Evolutionary conservation across 1,284 basidiomycete species (phyloP), one percentile per base, ranked within the genome.

Genomic region (Boletus smithii): DNA sequence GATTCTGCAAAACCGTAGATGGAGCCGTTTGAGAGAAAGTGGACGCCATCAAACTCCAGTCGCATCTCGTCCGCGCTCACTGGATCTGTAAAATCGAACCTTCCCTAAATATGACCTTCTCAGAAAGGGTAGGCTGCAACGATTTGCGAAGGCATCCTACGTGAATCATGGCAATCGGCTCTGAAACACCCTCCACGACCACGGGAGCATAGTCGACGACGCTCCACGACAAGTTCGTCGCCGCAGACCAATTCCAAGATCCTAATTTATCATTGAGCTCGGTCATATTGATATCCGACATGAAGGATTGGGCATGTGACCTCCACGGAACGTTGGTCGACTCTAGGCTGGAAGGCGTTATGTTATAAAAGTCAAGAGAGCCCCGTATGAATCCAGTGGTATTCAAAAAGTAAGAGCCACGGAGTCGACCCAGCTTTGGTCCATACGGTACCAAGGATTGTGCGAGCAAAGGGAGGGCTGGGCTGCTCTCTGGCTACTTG

Each of bases 31-130:
- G 77, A 70, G 8, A 86, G 56, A 59, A 89, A 82, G 67, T 93
- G 91, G 11, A 94, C 73, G 3, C 88, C 91, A 60, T 86, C 82
- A 53, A 90, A 80, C 49, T 88, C 83, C 3, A 89, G 67, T 27
- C 77, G 72, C 31, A 88, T 63, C 45, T 85, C 82, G 29, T 81
- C 79, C 0, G 70, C 66, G 7, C 66, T 74, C 14, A 65, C 63
- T 5, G 69, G 61, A 55, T 84, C 77, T 6, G 73, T 73, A 13
- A 89, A 60, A 51, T 90, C 88, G 16, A 90, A 72, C 51, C 79
- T 80, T 22, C 87, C 87, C 88, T 88, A 50, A 16, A 39, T 2
- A 23, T 4, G 9, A 23, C 5, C 26, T 31, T 23, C 14, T 52
- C 35, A 44, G 41, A 29, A 36, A 39, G 29, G 13, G 14, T 8